Conservation (phyloP, 83 land plant genomes). For the Isoetes engelmannii region DNA sequence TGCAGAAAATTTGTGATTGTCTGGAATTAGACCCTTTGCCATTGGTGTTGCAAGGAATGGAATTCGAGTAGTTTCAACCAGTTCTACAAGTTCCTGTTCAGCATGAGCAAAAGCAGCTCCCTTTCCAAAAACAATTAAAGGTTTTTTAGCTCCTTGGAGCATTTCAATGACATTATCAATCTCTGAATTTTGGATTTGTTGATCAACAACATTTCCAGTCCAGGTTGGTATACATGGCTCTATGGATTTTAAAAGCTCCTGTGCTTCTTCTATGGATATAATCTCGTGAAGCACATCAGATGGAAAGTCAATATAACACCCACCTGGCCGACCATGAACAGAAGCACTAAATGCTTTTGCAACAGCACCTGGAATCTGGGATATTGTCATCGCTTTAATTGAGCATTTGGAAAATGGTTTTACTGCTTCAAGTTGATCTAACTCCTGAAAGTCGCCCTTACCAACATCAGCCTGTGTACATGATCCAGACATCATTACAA, state of each 20-base stretch:
- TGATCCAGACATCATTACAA: conserved; percentile 80
- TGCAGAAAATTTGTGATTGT: conserved; percentile 72
- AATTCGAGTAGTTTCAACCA: conserved; percentile 70
- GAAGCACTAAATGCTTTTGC: conserved; percentile 37
- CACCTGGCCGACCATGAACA: conserved; percentile 65
- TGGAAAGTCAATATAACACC: conserved; percentile 74
- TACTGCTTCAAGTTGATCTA: conserved; percentile 72
- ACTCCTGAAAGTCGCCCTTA: conserved; percentile 94
- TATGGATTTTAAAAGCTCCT: conserved; percentile 32
- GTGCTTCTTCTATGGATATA: conserved; percentile 49
- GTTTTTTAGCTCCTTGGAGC: conserved; percentile 62
- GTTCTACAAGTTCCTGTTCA: conserved; percentile 42
- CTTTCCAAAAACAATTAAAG: conserved; percentile 86
- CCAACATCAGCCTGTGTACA: conserved; percentile 67
- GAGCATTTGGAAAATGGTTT: conserved; percentile 70
- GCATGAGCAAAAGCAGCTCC: conserved; percentile 88
- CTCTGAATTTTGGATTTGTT: conserved; percentile 15
- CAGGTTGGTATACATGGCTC: conserved; percentile 18
- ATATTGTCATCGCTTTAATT: conserved; percentile 43
- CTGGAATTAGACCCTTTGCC: conserved; percentile 90
- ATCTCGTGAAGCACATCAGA: conserved; percentile 85
- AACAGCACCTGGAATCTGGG: conserved; percentile 54
- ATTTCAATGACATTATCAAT: conserved; percentile 52
- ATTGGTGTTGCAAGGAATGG: conserved; percentile 94
- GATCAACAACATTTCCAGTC: conserved; percentile 8